A percentile compares a stretch with the other conserved stretches of the same genome.
Evolutionary conservation across 2,329 filamentous ascomycete species (phyloP).

Genomic region (Zymoseptoria passerinii): DNA sequence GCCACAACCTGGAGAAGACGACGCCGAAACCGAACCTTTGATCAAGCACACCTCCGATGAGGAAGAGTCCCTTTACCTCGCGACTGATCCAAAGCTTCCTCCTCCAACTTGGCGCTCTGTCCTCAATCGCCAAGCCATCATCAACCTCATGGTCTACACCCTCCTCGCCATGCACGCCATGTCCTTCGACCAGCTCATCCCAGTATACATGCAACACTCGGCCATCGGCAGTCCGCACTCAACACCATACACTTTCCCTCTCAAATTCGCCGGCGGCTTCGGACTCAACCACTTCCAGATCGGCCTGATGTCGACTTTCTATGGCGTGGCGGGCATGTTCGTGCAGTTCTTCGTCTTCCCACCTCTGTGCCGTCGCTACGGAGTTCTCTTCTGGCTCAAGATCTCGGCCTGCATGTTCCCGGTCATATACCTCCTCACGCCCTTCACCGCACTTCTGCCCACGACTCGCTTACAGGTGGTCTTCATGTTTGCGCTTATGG

Average conservation of each 20-base stretch:
- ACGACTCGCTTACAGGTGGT: slow-evolving; percentile 46
- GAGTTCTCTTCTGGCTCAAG: slow-evolving; percentile 65
- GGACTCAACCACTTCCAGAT: slow-evolving; percentile 65
- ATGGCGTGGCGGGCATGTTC: slow-evolving; percentile 69
- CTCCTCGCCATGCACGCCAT: slow-evolving; percentile 44
- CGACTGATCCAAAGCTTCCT: slow-evolving; percentile 17
- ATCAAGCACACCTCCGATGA: slow-evolving; percentile 19
- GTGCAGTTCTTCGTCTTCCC: slow-evolving; percentile 86
- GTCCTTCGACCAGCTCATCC: slow-evolving; percentile 42
- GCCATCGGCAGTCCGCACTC: slow-evolving; percentile 31
- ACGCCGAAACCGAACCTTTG: slow-evolving; percentile 20
- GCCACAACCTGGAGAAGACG: slow-evolving; percentile 1
- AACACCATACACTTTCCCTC: slow-evolving; percentile 44
- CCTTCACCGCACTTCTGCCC: slow-evolving; percentile 63
- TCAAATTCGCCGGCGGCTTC: slow-evolving; percentile 77
- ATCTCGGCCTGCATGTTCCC: slow-evolving; percentile 61
- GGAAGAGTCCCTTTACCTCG: slow-evolving; percentile 5
- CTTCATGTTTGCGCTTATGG: slow-evolving; percentile 57
- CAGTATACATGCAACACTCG: slow-evolving; percentile 79
- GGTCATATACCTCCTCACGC: slow-evolving; percentile 69
- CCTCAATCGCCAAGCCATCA: slow-evolving; percentile 62
- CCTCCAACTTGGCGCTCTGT: slow-evolving; percentile 51
- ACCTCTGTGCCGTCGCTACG: slow-evolving; percentile 60
- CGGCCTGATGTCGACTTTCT: slow-evolving; percentile 75
- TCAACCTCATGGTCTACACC: slow-evolving; percentile 71